Percentiles rank a stretch among this genome's conserved stretches.
These are phyloP conservation scores for Linnemannia zychae DNA, from an alignment of 192 early-diverging fungal species.

Conservation along the genomic window DNA sequence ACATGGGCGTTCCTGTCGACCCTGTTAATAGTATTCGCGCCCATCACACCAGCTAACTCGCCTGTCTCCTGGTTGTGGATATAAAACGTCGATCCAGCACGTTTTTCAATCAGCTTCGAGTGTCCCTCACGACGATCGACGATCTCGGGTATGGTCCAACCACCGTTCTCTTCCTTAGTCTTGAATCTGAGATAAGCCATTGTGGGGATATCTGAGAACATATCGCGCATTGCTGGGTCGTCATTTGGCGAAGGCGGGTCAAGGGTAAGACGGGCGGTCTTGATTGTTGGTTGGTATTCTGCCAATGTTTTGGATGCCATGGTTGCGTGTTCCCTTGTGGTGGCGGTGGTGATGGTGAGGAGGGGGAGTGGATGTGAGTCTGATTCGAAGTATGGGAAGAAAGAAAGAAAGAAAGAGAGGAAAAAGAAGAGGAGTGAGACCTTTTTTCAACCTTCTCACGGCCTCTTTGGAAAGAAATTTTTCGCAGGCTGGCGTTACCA, in stretches of 20 bases:
- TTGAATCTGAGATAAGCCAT: constrained; percentile 40
- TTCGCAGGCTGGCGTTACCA: not conserved
- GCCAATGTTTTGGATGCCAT: not conserved
- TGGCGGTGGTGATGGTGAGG: not conserved
- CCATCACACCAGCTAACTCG: constrained; percentile 41
- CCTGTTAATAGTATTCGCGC: constrained; percentile 30
- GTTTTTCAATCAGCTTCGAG: constrained; percentile 14
- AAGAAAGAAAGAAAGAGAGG: not conserved
- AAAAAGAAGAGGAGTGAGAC: not conserved
- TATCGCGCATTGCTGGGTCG: constrained; percentile 40
- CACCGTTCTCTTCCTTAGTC: constrained; percentile 41
- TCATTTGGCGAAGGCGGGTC: constrained; percentile 32
- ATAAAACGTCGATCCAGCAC: constrained; percentile 26
- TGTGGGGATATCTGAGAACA: constrained; percentile 42
- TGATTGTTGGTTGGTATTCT: constrained; percentile 6
- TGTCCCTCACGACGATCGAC: constrained; percentile 40
- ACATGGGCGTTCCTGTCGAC: constrained; percentile 32
- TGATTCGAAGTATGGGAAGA: not conserved
- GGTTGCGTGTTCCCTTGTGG: no score
- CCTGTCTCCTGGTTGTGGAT: constrained; percentile 39
- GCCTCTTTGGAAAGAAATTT: not conserved
- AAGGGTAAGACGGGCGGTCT: constrained; percentile 30
- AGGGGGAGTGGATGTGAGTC: not conserved
- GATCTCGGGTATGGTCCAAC: constrained; percentile 34
- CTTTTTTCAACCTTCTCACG: constrained; percentile 5